phyloP scores from a whole-genome alignment of 176 grass and related monocot species.

The Oryza meridionalis region DNA sequence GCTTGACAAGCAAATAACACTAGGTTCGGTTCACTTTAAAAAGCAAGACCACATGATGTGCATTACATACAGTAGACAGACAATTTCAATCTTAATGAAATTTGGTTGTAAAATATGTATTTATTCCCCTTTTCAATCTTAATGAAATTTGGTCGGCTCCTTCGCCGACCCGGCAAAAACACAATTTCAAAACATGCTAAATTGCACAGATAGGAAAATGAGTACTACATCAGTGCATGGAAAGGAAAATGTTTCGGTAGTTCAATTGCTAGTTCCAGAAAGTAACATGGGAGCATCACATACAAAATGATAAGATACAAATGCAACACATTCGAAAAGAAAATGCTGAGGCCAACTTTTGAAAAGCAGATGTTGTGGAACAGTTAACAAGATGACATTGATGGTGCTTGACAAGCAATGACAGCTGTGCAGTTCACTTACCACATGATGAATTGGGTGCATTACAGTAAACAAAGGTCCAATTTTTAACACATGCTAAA shows the following conservation, averaged over 20 bases:
- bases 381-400: neutral
- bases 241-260: neutral
- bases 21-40: too few species aligned
- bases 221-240: too few species aligned
- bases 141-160: too few species aligned
- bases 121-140: too few species aligned
- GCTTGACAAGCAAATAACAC: too few species aligned
- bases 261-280: neutral
- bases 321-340: neutral
- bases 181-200: too few species aligned
- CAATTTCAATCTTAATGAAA: too few species aligned
- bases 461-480: neutral
- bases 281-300: neutral
- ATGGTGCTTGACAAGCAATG: neutral
- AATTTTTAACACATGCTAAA: neutral
- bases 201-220: too few species aligned
- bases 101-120: too few species aligned
- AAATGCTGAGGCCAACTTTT: neutral
- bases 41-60: too few species aligned
- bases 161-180: too few species aligned
- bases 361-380: neutral
- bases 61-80: too few species aligned
- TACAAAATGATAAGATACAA: neutral
- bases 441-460: neutral
- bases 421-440: neutral